phyloP scores from a whole-genome alignment of 192 early-diverging fungal genomes.

The Diversispora epigaea region DNA sequence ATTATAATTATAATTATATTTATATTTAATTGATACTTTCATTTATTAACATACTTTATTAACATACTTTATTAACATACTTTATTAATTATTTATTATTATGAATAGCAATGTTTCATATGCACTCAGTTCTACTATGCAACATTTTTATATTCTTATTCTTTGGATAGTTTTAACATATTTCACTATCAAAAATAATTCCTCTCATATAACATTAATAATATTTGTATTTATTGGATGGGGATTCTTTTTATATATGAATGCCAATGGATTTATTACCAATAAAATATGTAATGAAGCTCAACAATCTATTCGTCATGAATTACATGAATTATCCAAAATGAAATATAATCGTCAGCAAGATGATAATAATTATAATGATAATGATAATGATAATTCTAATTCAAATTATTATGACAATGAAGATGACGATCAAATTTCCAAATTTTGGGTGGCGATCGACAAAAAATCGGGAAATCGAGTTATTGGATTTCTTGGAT shows the following conservation, averaged over 20 bases:
- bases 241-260: constrained; percentile 12
- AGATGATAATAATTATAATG: background rate
- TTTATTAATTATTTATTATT: background rate
- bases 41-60: background rate
- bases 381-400: background rate
- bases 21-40: background rate
- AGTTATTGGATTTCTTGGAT: constrained; percentile 8
- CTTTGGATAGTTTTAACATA: constrained; percentile 12
- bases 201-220: background rate
- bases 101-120: constrained; percentile 13
- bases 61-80: no score
- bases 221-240: background rate
- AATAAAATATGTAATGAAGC: background rate
- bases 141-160: constrained; percentile 9
- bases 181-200: constrained; percentile 7
- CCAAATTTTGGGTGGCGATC: constrained; percentile 18
- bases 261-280: background rate
- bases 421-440: background rate
- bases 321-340: background rate
- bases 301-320: background rate
- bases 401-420: background rate
- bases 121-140: background rate
- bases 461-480: constrained; percentile 18
- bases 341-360: background rate
- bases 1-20: background rate